Evolutionary conservation across 305 asterid genomes (phyloP).

Genomic region (Solanum aculeatissimum): DNA sequence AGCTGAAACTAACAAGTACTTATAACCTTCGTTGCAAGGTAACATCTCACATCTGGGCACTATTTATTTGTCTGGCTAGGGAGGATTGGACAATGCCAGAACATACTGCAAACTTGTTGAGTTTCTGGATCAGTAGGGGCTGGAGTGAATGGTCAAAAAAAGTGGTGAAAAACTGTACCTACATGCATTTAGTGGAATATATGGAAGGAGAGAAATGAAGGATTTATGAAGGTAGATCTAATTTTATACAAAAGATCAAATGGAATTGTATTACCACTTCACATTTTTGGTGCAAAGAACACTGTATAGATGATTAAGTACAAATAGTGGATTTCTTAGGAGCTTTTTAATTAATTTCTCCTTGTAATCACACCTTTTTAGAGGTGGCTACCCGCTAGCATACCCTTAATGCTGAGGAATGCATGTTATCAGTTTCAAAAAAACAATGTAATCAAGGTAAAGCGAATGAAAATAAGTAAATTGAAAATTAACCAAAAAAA

Average conservation of each 20-base stretch:
- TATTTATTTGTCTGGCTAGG: neutral
- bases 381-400: neutral
- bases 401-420: neutral
- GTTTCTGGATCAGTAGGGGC: neutral
- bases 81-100: neutral
- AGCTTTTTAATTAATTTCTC: no score
- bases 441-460: neutral
- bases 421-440: no score
- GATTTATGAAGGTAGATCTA: no score
- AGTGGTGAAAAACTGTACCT: neutral
- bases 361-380: neutral
- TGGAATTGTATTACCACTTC: no score
- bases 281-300: no score
- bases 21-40: neutral
- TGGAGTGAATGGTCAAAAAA: neutral
- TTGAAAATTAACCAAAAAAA: no score
- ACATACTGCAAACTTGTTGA: neutral
- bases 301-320: no score
- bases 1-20: no score
- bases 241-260: no score
- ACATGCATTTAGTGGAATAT: neutral
- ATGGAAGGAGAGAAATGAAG: neutral
- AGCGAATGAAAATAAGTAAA: neutral
- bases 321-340: no score
- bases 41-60: neutral